A percentile compares a stretch with the other conserved stretches of the same genome.
Evolutionary conservation across 2,329 filamentous ascomycete genomes (phyloP).

Genomic region (Didymella arachidicola): DNA sequence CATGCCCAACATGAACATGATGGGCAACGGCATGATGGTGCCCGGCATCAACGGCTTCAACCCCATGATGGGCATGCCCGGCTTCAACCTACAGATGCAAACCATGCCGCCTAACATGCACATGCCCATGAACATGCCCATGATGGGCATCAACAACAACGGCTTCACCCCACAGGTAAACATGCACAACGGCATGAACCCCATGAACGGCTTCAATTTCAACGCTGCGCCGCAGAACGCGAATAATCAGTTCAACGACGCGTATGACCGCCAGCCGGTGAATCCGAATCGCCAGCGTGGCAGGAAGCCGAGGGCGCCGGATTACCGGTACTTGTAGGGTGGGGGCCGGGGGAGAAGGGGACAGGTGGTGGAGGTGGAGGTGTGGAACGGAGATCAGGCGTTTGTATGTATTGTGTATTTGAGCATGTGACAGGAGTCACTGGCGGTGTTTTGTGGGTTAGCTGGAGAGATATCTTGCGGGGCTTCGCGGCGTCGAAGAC

Average conservation of each 20-base stretch:
- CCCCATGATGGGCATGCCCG: constrained; percentile 38
- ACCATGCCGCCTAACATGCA: not conserved
- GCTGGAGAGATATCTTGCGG: not conserved
- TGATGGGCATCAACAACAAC: constrained; percentile 25
- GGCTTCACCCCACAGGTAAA: constrained; percentile 25
- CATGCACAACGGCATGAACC: not conserved
- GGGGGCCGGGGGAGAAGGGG: too few species aligned
- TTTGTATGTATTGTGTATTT: not conserved
- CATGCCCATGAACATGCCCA: constrained; percentile 13
- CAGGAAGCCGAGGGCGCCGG: constrained; percentile 81
- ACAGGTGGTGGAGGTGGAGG: too few species aligned
- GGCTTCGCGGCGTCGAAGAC: not conserved
- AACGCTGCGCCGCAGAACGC: constrained; percentile 13
- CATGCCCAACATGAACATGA: constrained; percentile 44
- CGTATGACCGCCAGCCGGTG: constrained; percentile 94
- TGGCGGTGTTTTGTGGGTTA: not conserved
- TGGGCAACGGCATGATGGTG: constrained; percentile 40
- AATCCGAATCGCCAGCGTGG: constrained; percentile 90
- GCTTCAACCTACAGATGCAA: constrained; percentile 18
- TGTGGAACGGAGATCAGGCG: not conserved
- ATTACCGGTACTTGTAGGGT: constrained; percentile 61
- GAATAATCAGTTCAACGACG: constrained; percentile 61
- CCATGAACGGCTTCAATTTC: constrained; percentile 1
- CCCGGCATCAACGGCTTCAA: constrained; percentile 52
- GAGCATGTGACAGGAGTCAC: not conserved